phyloP scores from a whole-genome alignment of 345 rosid species.

The Balakata baccata region DNA sequence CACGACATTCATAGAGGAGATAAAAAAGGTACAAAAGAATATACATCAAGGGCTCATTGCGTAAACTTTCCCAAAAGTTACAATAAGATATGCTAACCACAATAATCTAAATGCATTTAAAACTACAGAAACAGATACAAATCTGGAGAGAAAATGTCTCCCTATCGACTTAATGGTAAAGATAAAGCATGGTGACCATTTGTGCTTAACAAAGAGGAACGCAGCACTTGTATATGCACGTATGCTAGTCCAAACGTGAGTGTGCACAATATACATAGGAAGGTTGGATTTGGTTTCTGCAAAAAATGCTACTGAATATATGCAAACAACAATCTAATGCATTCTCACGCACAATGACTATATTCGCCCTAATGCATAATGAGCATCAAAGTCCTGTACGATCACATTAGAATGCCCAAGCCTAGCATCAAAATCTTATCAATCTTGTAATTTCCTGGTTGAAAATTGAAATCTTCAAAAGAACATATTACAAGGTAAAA shows the following conservation, averaged over 20 bases:
- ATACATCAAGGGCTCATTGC: not conserved
- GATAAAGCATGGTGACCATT: not conserved
- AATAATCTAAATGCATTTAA: not conserved
- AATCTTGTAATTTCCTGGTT: not conserved
- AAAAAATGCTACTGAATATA: not conserved
- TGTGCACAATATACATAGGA: not conserved
- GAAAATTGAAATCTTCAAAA: not conserved
- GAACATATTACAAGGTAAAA: not conserved
- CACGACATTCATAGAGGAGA: not conserved
- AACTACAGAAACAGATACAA: not conserved
- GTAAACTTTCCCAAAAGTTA: too few relatives aligned
- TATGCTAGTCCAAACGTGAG: too few relatives aligned
- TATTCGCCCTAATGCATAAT: not conserved
- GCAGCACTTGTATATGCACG: too few relatives aligned
- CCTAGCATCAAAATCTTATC: not conserved
- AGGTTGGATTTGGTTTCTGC: not conserved
- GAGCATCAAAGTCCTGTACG: not conserved
- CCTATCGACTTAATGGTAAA: not conserved
- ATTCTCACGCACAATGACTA: not conserved
- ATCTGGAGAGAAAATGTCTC: not conserved
- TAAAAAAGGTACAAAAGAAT: not conserved
- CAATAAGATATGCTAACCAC: not conserved
- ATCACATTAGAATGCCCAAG: not conserved
- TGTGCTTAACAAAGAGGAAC: not conserved
- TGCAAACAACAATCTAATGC: not conserved